A percentile compares a stretch with the other conserved stretches of the same genome.
Evolutionary conservation across 305 asterid species (phyloP).

Genomic region (Fraxinus dipetala): DNA sequence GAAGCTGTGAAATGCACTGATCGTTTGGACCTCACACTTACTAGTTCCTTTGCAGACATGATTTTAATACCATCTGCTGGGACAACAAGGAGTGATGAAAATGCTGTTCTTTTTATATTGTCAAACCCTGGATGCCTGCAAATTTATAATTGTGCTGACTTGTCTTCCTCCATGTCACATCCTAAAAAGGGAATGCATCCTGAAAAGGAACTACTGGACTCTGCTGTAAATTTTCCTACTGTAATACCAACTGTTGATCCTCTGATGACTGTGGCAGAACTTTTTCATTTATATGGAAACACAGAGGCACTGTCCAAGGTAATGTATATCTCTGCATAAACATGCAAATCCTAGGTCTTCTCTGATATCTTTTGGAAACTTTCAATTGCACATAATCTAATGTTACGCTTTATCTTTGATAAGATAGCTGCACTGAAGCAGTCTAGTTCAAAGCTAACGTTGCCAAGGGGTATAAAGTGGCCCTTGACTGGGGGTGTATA

Average conservation of each 20-base stretch:
- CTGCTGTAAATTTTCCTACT: slow-evolving; percentile 57
- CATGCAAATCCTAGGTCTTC: slow-evolving; percentile 3
- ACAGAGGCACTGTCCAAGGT: slow-evolving; percentile 52
- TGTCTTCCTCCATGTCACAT: slow-evolving; percentile 43
- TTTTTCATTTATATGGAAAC: slow-evolving; percentile 48
- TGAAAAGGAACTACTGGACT: slow-evolving; percentile 37
- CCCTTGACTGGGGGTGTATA: slow-evolving; percentile 75
- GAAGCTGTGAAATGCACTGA: slow-evolving; percentile 64
- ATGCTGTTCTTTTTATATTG: slow-evolving; percentile 62
- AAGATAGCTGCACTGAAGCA: slow-evolving; percentile 48
- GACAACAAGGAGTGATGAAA: slow-evolving; percentile 36
- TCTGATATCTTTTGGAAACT: slow-evolving; percentile 9
- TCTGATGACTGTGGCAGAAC: slow-evolving; percentile 57
- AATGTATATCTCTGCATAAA: slow-evolving; percentile 23
- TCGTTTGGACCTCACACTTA: slow-evolving; percentile 70
- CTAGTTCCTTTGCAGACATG: slow-evolving; percentile 84
- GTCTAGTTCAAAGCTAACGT: slow-evolving; percentile 29
- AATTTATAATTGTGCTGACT: slow-evolving; percentile 44
- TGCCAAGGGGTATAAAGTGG: slow-evolving; percentile 53
- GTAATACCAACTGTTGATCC: slow-evolving; percentile 70
- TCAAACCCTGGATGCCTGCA: slow-evolving; percentile 71
- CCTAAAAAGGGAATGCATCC: slow-evolving; percentile 35
- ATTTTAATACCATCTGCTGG: slow-evolving; percentile 59
- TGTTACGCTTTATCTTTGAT: slow-evolving; percentile 20
- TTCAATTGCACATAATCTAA: slow-evolving; percentile 26